Percentiles rank a stretch among this genome's conserved stretches.
Conservation (phyloP, 1,284 basidiomycete species). For the Entoloma clypeatum region DNA sequence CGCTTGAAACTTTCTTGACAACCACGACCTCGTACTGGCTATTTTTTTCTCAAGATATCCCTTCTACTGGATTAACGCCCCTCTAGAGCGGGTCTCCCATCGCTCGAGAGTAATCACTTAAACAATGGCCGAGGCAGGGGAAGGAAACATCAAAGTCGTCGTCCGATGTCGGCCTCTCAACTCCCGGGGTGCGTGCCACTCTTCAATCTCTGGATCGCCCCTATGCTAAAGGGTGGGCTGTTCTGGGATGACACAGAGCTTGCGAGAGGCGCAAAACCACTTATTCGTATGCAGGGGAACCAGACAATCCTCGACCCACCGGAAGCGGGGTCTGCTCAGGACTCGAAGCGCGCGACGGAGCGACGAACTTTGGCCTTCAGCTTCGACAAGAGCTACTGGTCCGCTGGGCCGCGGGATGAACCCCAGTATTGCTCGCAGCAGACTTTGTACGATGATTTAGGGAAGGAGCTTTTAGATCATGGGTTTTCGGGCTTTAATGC, state of each 20-base stretch:
- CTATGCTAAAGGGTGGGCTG: slow-evolving; percentile 13
- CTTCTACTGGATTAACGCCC: slow-evolving; percentile 7
- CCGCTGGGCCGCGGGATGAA: slow-evolving; percentile 84
- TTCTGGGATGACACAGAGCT: slow-evolving; percentile 56
- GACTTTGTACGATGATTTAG: slow-evolving; percentile 92
- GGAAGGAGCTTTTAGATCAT: slow-evolving; percentile 92
- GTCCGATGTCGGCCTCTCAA: slow-evolving; percentile 96
- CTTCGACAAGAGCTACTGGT: slow-evolving; percentile 97
- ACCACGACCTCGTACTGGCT: slow-evolving; percentile 14
- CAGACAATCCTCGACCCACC: slow-evolving; percentile 90
- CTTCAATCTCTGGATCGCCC: slow-evolving; percentile 3
- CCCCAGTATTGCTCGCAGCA: slow-evolving; percentile 89
- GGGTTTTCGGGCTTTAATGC: slow-evolving; percentile 97
- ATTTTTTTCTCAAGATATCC: slow-evolving; percentile 14
- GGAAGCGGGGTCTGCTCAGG: slow-evolving; percentile 66
- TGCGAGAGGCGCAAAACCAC: slow-evolving; percentile 83
- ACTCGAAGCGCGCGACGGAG: slow-evolving; percentile 77
- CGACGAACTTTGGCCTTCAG: slow-evolving; percentile 87
- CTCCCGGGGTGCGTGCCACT: slow-evolving; percentile 66
- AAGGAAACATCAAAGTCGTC: slow-evolving; percentile 94
- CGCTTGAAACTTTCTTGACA: slow-evolving; percentile 14
- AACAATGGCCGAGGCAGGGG: slow-evolving; percentile 45
- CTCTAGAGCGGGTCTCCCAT: slow-evolving; percentile 11
- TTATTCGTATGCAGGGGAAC: slow-evolving; percentile 91
- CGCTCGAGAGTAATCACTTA: slow-evolving; percentile 4